A percentile compares a stretch with the other conserved stretches of the same genome.
Conservation (phyloP, 441 rosid species). For the Corymbia calophylla region DNA sequence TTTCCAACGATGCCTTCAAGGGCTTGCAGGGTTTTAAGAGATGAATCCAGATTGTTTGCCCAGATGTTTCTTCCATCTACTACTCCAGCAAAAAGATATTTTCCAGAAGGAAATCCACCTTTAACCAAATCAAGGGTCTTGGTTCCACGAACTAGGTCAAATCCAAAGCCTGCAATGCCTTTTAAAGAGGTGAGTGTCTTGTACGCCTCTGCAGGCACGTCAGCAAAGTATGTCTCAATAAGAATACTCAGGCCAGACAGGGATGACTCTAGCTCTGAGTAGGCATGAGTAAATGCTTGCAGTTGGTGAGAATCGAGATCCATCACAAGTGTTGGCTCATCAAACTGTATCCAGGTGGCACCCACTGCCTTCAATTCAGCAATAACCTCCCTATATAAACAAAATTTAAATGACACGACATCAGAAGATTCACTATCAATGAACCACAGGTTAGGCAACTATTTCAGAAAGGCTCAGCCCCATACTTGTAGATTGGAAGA, state of each 20-base stretch:
- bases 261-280: slow-evolving; percentile 69
- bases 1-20: slow-evolving; percentile 79
- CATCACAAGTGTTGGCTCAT: slow-evolving; percentile 86
- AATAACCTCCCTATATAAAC: slow-evolving; percentile 62
- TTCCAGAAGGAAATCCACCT: slow-evolving; percentile 70
- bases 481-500: slow-evolving; percentile 89
- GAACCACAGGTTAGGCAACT: neutral
- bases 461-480: neutral
- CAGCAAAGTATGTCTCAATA: slow-evolving; percentile 91
- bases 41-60: slow-evolving; percentile 90
- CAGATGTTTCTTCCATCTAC: slow-evolving; percentile 99
- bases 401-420: neutral
- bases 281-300: slow-evolving; percentile 73
- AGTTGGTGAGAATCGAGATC: slow-evolving; percentile 84
- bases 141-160: slow-evolving; percentile 90
- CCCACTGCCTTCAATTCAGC: slow-evolving; percentile 89
- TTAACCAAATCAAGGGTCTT: slow-evolving; percentile 76
- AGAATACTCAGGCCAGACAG: slow-evolving; percentile 82
- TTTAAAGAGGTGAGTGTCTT: slow-evolving; percentile 82
- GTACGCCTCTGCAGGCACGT: slow-evolving; percentile 74
- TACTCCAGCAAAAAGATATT: slow-evolving; percentile 90
- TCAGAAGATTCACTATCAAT: neutral
- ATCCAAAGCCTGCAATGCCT: slow-evolving; percentile 78
- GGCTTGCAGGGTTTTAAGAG: slow-evolving; percentile 47
- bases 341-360: slow-evolving; percentile 93